Evolutionary conservation across 2,329 filamentous ascomycete species (phyloP), one percentile per base, ranked within the genome.

Genomic region (Blastomyces silverae): DNA sequence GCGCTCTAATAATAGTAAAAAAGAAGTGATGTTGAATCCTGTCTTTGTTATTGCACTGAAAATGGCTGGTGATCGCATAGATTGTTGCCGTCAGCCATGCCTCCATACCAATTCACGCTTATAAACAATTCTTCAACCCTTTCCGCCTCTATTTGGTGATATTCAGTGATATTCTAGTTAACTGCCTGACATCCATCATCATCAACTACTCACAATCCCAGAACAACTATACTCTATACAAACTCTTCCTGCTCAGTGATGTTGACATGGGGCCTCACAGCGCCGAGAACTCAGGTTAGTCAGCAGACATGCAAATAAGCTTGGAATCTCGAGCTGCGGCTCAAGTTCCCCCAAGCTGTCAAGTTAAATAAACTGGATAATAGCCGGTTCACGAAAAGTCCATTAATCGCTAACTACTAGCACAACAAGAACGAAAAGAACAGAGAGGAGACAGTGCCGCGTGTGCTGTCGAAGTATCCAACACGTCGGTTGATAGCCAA

Each of bases 381-480:
- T 34, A 55, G 34, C 52, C 28, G 10, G n/a, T 34, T 55, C 34
- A 57, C 31, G 17, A 57, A 57, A 39, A 57, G n/a, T n/a, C 28
- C 20, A 17, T 39, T 11, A n/a, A 39, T 39, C 53, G 1, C 55
- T 34, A 57, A 53, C 25, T 6, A 20, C 25, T 53, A 17, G 2
- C 5, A 57, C 37, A n/a, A 31, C n/a, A 57, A 57, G n/a, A 57
- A 57, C 31, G 44, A 59, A 6, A 15, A 37, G 22, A 58, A 59
- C 8, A 39, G 20, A 17, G 34, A 25, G 61, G 15, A 39, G 52
- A n/a, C 62, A 50, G 52, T 39, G 28, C 25, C 28, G 37, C 11
- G 53, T 34, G 62, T 66, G 66, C 64, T 66, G 64, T 65, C 55
- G 59, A 64, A 58, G 46, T 62, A 37, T 61, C 62, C 62, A 64